Evolutionary conservation across 2,329 filamentous ascomycete species (phyloP), one percentile per base, ranked within the genome.

Genomic region (Laburnicola sp.): DNA sequence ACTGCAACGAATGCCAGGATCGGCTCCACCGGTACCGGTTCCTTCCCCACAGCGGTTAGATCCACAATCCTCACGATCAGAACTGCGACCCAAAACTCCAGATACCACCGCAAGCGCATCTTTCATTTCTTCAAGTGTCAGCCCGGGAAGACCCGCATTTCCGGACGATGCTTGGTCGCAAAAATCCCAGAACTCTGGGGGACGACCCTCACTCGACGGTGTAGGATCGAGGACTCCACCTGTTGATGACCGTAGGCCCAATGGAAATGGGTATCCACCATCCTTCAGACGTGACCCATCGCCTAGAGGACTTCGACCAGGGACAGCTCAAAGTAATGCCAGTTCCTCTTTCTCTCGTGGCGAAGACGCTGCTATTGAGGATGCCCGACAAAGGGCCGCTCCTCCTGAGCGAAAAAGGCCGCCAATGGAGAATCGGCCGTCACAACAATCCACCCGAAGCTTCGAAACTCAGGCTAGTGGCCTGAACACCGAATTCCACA

Each of bases 371-470:
- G 46, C 56, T 6, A 50, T 57, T 45, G 68, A 70, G 28, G 66
- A 69, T 32, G 43, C 34, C 11, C 43, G 45, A n/a, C 50, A 50
- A 48, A 45, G 42, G 4, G 57, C 53, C 32, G 51, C 49, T 27
- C 67, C 70, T 1, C 86, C 86, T 0, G 85, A 87, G 59, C 78
- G 86, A 54, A 85, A 80, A 66, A 76, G 86, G 42, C 86, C 86
- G 2, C 84, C 85, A 0, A 87, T 89, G 83, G 82, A 86, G 52
- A 79, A 64, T n/a, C 55, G 64, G 7, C 59, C 63, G 26, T 65
- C 68, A 25, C 60, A 65, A 10, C 40, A 54, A 27, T 67, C 65
- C 4, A 62, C 66, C 46, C 54, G 58, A 10, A 69, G 63, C 50
- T 36, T 59, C n/a, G 60, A 50, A 39, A 69, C 59, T 44, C 59